These are phyloP conservation scores for Candida takata DNA, from an alignment of 805 yeast genomes.

Conservation along the genomic window DNA sequence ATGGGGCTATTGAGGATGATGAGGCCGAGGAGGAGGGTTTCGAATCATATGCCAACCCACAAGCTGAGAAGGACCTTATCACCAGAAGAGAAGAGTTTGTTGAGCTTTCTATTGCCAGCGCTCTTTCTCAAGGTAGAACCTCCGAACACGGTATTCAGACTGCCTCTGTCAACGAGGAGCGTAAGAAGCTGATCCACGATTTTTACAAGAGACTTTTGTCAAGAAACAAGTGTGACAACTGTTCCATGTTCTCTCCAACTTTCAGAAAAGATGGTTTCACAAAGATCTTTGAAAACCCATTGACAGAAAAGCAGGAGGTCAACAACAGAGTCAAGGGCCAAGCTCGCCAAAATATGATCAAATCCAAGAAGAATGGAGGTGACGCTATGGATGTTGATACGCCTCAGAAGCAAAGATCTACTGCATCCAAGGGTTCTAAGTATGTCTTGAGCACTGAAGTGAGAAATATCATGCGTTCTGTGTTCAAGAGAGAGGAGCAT, in stretches of 20 bases:
- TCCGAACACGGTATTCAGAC: constrained; percentile 64
- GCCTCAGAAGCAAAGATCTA: constrained; percentile 6
- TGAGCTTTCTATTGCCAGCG: constrained; percentile 59
- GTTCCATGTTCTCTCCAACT: constrained; percentile 91
- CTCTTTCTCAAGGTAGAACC: constrained; percentile 70
- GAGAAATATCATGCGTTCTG: constrained; percentile 64
- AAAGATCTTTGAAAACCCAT: constrained; percentile 83
- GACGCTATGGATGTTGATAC: constrained; percentile 28
- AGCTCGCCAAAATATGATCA: constrained; percentile 64
- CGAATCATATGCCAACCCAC: constrained; percentile 25
- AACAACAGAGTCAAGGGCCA: constrained; percentile 81
- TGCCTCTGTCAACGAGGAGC: constrained; percentile 80
- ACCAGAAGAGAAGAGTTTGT: constrained; percentile 65
- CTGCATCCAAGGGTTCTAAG: constrained; percentile 62
- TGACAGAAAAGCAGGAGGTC: constrained; percentile 72
- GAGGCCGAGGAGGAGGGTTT: constrained; percentile 39
- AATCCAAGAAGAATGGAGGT: constrained; percentile 20
- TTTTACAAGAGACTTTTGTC: constrained; percentile 67
- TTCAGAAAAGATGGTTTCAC: constrained; percentile 93
- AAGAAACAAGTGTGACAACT: constrained; percentile 89
- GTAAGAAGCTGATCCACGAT: constrained; percentile 66
- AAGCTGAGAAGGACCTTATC: constrained; percentile 40
- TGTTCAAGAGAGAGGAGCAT: constrained; percentile 67
- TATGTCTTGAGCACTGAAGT: constrained; percentile 86
- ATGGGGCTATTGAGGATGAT: constrained; percentile 38